These are phyloP conservation scores for Neonectria faginata DNA, from an alignment of 2,329 filamentous ascomycete species.

Conservation along the genomic window DNA sequence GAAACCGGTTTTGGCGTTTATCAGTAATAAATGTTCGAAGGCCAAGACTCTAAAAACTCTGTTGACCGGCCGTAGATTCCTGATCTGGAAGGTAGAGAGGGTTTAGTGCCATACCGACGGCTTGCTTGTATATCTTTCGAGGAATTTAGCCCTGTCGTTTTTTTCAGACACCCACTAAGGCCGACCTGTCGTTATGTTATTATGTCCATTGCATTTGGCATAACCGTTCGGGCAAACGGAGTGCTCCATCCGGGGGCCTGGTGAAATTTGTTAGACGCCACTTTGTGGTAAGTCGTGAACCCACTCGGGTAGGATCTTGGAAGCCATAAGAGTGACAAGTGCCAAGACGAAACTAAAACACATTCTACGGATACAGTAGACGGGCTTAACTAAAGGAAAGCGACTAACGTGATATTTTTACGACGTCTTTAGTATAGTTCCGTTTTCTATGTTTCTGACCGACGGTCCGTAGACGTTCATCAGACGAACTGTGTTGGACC, in stretches of 20 bases:
- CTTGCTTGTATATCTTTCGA: not conserved
- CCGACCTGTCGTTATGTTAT: not conserved
- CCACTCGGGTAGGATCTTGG: not conserved
- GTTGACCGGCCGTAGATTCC: not conserved
- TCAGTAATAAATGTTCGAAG: not conserved
- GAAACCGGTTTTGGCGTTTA: not conserved
- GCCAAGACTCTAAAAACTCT: not conserved
- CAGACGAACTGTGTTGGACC: conserved; percentile 37
- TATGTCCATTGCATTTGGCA: not conserved
- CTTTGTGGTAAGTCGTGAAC: too few species aligned
- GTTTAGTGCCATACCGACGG: not conserved
- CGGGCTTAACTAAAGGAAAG: not conserved
- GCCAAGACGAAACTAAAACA: not conserved
- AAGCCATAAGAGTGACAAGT: not conserved
- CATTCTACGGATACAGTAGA: not conserved
- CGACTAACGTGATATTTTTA: too few species aligned
- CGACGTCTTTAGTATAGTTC: too few species aligned
- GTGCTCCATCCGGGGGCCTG: not conserved
- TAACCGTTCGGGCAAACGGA: not conserved
- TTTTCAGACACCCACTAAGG: not conserved
- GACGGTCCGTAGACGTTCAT: conserved; percentile 40
- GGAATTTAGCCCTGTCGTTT: not conserved
- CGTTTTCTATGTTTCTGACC: too few species aligned
- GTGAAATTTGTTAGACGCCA: too few species aligned
- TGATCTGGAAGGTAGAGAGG: not conserved